Base-by-base conservation (phyloP, 164 flowering plant species). In the Stephania yunnanensis region DNA sequence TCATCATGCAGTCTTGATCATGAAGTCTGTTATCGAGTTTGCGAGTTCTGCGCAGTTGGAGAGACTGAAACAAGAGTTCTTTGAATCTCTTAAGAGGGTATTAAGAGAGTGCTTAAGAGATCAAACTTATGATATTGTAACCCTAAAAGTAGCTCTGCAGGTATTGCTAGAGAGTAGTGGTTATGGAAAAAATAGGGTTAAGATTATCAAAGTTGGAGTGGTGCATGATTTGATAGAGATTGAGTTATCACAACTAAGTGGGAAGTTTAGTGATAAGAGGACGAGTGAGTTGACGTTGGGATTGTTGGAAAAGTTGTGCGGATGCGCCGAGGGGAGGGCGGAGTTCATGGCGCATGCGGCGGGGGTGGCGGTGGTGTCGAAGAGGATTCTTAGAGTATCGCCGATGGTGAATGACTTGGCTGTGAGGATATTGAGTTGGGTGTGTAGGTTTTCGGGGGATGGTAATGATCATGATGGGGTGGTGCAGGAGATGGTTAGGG, bases 301-400 rank as follows among this genome's bases (percentile, higher is more conserved):
- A 5, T 83, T 80, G 5, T 55, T 93, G 77, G 92, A 89, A 58
- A 83, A 77, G 77, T 78, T 93, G 0, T 90, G 96, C 72, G 72
- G 85, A 1, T 87, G 92, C 52, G 98, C 96, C 0, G 96, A 90
- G 22, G 98, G 98, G 63, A 74, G 98, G 30, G 89, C 89, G 19
- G 88, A 86, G 79, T 53, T 93, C 74, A 29, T 91, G 68, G 72
- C 68, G 1, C 94, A 91, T 68, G 89, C 83, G 6, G 94, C 87
- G 0, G 98, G 94, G n/a, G 70, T 93, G 10, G 94, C 98, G 2
- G 53, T 87, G 0, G 90, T 93, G 55, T 88, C 98, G 5, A 91
- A 90, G 85, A 90, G 87, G 71, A 88, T 93, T 8, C 82, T 91
- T 5, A 87, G 94, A 83, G 90, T 93, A 68, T 93, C 98, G 7